phyloP scores from a whole-genome alignment of 371 early-diverging fungal species.

The Massospora cicadina region DNA sequence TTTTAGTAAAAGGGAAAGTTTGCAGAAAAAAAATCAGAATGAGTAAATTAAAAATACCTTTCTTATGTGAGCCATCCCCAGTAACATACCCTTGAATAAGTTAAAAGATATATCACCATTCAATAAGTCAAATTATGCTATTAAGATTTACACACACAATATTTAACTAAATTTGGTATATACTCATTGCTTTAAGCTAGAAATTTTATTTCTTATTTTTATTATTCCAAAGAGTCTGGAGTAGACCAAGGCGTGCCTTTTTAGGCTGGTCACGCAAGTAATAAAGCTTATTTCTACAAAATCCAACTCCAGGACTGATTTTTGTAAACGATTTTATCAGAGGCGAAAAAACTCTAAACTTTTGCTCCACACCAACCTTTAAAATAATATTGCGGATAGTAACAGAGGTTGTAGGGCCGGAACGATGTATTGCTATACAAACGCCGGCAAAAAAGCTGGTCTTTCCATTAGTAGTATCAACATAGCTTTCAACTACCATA shows the following conservation, averaged over 20 bases:
- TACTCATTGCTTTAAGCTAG: too few species aligned
- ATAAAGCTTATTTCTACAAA: constrained; percentile 58
- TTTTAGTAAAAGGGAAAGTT: too few species aligned
- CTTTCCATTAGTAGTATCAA: constrained; percentile 40
- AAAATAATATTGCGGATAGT: constrained; percentile 63
- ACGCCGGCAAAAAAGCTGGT: constrained; percentile 57
- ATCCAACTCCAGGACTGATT: constrained; percentile 40
- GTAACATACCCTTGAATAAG: too few species aligned
- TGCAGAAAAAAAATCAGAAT: too few species aligned
- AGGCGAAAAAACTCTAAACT: constrained; percentile 64
- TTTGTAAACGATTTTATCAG: constrained; percentile 56
- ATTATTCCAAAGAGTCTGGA: background rate
- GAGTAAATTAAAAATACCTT: too few species aligned
- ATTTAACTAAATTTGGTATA: too few species aligned
- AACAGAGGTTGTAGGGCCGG: constrained; percentile 56
- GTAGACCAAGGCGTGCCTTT: constrained; percentile 22
- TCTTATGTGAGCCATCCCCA: too few species aligned
- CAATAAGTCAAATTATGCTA: too few species aligned
- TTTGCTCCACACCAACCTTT: constrained; percentile 67
- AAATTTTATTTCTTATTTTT: background rate
- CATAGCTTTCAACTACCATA: constrained; percentile 49
- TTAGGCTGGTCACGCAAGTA: constrained; percentile 65
- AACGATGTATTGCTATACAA: constrained; percentile 59
- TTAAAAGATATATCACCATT: too few species aligned
- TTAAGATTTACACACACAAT: too few species aligned